phyloP scores from a whole-genome alignment of 2,329 filamentous ascomycete genomes.

The Pseudogymnoascus pannorum region DNA sequence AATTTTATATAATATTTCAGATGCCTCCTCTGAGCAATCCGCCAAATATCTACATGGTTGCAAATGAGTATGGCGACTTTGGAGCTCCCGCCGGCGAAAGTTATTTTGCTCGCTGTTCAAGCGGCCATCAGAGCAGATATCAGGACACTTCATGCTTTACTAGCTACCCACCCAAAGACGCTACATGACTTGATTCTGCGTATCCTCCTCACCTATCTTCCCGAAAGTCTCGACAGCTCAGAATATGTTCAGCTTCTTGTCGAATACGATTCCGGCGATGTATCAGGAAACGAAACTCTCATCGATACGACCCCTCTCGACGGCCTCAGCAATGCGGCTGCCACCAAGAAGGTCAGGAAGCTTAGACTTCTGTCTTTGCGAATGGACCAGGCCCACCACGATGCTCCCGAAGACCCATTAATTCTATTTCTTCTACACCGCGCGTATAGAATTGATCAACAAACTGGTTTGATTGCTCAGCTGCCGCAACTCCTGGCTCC shows the following conservation, averaged over 20 bases:
- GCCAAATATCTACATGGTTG: conserved; percentile 12
- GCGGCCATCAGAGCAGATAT: conserved; percentile 61
- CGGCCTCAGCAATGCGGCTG: conserved; percentile 54
- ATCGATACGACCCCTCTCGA: conserved; percentile 51
- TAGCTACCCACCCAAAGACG: conserved; percentile 47
- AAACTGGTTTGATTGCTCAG: conserved; percentile 64
- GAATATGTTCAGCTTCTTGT: conserved; percentile 55
- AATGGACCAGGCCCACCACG: conserved; percentile 39
- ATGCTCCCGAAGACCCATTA: conserved; percentile 47
- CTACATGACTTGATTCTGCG: conserved; percentile 61
- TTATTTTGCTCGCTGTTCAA: conserved; percentile 65
- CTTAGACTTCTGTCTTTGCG: conserved; percentile 54
- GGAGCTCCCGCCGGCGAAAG: conserved; percentile 56
- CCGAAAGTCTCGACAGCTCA: conserved; percentile 59
- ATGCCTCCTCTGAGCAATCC: conserved; percentile 12
- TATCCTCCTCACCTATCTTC: conserved; percentile 69
- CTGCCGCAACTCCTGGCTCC: conserved; percentile 60
- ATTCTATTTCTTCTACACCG: conserved; percentile 61
- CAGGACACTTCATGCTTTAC: conserved; percentile 51
- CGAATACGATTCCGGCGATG: conserved; percentile 36
- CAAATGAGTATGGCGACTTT: conserved; percentile 27
- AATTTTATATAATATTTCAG: conserved; percentile 23
- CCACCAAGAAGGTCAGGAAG: conserved; percentile 55
- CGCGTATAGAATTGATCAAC: conserved; percentile 60
- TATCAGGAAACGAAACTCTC: conserved; percentile 30